A percentile compares a stretch with the other conserved stretches of the same genome.
These are phyloP conservation scores for Setomelanomma holmii DNA, from an alignment of 2,329 filamentous ascomycete species.

Conservation along the genomic window DNA sequence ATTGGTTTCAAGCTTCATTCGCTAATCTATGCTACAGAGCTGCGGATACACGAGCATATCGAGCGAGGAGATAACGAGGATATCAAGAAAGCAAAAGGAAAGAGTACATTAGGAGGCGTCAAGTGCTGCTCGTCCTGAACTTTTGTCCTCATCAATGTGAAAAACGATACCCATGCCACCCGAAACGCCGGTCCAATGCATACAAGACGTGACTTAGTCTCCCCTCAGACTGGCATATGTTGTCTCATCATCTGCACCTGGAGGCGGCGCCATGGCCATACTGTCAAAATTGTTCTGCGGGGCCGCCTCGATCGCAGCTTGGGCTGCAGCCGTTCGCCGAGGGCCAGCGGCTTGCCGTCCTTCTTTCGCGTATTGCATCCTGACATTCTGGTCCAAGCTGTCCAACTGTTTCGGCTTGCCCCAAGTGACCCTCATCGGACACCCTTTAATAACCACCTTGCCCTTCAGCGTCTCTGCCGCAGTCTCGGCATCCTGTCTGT, in stretches of 20 bases:
- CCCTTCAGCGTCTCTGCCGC: slow-evolving; percentile 87
- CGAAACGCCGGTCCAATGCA: slow-evolving; percentile 38
- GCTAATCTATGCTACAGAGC: slow-evolving; percentile 60
- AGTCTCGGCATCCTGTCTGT: slow-evolving; percentile 81
- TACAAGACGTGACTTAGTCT: slow-evolving; percentile 61
- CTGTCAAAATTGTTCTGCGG: slow-evolving; percentile 53
- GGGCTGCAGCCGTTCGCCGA: slow-evolving; percentile 36
- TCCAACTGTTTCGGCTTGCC: slow-evolving; percentile 91
- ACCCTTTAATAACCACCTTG: slow-evolving; percentile 86
- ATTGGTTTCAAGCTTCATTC: neutral
- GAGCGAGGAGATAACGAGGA: slow-evolving; percentile 94
- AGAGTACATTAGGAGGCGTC: slow-evolving; percentile 46
- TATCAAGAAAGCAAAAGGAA: slow-evolving; percentile 69
- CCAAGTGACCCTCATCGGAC: slow-evolving; percentile 89
- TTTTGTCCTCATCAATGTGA: slow-evolving; percentile 29
- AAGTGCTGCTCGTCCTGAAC: slow-evolving; percentile 50
- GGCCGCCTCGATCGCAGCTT: slow-evolving; percentile 51
- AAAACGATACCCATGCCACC: slow-evolving; percentile 43
- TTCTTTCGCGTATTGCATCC: slow-evolving; percentile 80
- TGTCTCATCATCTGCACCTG: slow-evolving; percentile 77
- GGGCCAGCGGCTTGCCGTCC: slow-evolving; percentile 59
- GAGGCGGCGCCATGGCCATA: slow-evolving; percentile 73
- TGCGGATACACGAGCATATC: slow-evolving; percentile 88
- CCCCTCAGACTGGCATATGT: slow-evolving; percentile 87
- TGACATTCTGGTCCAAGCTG: slow-evolving; percentile 86